phyloP scores from a whole-genome alignment of 192 early-diverging fungal species.

The Entrophospora sp. region DNA sequence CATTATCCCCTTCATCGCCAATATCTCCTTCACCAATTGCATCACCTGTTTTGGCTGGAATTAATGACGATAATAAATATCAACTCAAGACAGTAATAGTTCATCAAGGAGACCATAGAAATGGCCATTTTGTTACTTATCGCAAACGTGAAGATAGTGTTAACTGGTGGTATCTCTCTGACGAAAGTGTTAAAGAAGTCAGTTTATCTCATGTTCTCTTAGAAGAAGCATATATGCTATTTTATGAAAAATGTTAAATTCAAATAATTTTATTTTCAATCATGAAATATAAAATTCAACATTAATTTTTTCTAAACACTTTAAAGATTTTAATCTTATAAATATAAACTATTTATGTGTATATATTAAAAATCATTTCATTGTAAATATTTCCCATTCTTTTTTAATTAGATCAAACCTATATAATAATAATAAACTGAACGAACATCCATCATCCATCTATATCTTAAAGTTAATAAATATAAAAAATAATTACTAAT shows the following conservation, averaged over 20 bases:
- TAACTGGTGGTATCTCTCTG: conserved; percentile 66
- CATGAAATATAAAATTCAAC: no score
- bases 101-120: conserved; percentile 78
- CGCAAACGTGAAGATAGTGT: conserved; percentile 42
- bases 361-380: no score
- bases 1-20: conserved; percentile 23
- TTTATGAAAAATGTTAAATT: conserved; percentile 52
- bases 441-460: no score
- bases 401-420: no score
- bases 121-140: conserved; percentile 88
- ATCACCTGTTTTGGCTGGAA: conserved; percentile 16
- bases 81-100: conserved; percentile 70
- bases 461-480: no score
- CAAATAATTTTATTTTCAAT: no score
- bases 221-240: conserved; percentile 66
- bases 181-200: conserved; percentile 63
- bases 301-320: no score
- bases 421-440: no score
- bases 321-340: no score
- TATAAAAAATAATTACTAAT: no score
- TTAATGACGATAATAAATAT: conserved; percentile 42
- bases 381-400: no score
- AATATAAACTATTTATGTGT: no score
- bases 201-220: conserved; percentile 51
- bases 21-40: background rate